A percentile compares a stretch with the other conserved stretches of the same genome.
These are phyloP conservation scores for Nothophytophthora sp. DNA, from an alignment of 352 stramenopile species.

Conservation along the genomic window DNA sequence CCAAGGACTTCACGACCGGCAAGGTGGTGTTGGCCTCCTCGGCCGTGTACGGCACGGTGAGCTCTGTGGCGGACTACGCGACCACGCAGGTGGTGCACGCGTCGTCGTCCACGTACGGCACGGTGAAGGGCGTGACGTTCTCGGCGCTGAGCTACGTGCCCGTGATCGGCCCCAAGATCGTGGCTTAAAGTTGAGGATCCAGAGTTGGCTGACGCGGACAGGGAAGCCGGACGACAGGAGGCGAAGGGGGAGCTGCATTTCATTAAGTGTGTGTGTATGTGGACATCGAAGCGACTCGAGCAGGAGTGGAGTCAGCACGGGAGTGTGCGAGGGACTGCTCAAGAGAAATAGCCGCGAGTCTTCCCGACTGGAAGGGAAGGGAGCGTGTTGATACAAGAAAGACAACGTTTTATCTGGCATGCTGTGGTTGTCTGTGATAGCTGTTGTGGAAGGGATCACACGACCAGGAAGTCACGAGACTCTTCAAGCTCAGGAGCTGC, in stretches of 20 bases:
- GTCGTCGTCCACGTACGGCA: conserved; percentile 67
- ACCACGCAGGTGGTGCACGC: conserved; percentile 65
- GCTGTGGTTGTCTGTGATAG: no score
- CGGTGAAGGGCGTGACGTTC: conserved; percentile 48
- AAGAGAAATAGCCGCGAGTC: conserved; percentile 5
- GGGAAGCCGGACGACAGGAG: no score
- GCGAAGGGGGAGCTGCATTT: no score
- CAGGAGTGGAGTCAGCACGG: no score
- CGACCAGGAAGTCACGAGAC: no score
- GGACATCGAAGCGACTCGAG: no score
- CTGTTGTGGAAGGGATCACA: no score
- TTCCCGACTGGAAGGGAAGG: conserved; percentile 3
- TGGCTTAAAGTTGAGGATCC: conserved; percentile 36
- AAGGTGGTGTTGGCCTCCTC: conserved; percentile 36
- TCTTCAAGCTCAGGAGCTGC: no score
- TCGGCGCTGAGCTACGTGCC: conserved; percentile 63
- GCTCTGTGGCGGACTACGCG: conserved; percentile 62
- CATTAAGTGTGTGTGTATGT: no score
- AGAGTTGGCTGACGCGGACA: no score
- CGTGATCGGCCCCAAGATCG: conserved; percentile 64
- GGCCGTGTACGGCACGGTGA: conserved; percentile 41
- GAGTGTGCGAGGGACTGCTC: no score
- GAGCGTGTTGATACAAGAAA: neutral
- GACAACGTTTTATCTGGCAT: no score
- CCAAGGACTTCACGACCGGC: conserved; percentile 66